Evolutionary conservation across 1,284 basidiomycete species (phyloP), one percentile per base, ranked within the genome.

Genomic region (Singerocomus inundabilis): DNA sequence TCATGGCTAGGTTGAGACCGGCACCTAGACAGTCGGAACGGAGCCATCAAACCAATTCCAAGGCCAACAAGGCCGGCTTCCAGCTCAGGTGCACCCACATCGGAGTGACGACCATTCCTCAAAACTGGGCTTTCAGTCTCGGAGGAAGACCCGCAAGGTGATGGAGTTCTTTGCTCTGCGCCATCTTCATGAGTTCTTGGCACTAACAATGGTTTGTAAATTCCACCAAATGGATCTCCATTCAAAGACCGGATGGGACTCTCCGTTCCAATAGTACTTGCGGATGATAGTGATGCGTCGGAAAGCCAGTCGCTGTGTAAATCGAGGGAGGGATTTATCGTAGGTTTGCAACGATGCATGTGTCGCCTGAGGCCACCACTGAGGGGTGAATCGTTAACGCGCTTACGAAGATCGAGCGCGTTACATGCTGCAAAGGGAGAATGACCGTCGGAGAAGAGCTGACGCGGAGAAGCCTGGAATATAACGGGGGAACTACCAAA

Each of bases 61-160:
- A 79, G 68, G 12, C 75, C 74, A 28, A 70, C 54, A 31, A 59
- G 56, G 26, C 60, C 68, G 4, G 67, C 66, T 32, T 70, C 63
- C 18, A 66, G 46, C 35, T 67, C 68, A 15, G 65, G 58, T 5
- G 62, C 55, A 35, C 56, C 54, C 43, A 44, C 44, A 28, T 56
- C 50, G 26, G 62, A 57, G 33, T 70, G 58, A 45, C 71, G 61
- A 36, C 67, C 65, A 53, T 73, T 77, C 51, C 81, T 71, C 44
- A 85, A 61, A 10, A 84, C 76, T n/a, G 83, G 84, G 51, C 82
- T 84, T 51, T 83, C 83, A 21, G 61, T 59, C 44, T 74, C 77
- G 16, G 73, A 68, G 32, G 65, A 70, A 29, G 74, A 70, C 46
- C 70, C 61, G 28, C 73, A 61, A 18, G 76, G 56, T 0, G 55